These are phyloP conservation scores for Pezicula neosporulosa DNA, from an alignment of 2,329 filamentous ascomycete species.

Conservation along the genomic window DNA sequence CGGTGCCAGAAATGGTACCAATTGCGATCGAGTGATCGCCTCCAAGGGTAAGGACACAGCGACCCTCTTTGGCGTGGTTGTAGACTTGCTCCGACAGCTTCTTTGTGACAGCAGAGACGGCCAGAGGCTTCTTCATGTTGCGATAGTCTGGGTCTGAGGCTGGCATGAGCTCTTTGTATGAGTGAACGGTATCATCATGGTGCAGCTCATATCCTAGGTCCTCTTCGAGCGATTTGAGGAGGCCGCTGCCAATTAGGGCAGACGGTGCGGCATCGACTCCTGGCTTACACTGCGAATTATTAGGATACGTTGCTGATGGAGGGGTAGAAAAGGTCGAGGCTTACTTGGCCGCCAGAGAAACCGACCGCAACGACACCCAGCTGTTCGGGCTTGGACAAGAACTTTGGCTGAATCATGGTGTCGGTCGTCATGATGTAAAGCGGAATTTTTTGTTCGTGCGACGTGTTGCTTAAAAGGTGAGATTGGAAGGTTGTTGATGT, in stretches of 20 bases:
- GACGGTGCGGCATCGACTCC: constrained; percentile 89
- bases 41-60: constrained; percentile 87
- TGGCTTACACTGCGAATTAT: constrained; percentile 65
- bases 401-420: constrained; percentile 49
- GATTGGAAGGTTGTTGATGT: background rate
- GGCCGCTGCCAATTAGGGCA: constrained; percentile 83
- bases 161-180: constrained; percentile 74
- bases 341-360: constrained; percentile 93
- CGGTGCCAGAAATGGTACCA: constrained; percentile 83
- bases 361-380: constrained; percentile 92
- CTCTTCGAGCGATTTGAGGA: constrained; percentile 76
- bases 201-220: constrained; percentile 87
- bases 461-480: background rate
- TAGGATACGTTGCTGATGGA: constrained; percentile 4
- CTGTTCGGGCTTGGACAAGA: constrained; percentile 75
- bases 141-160: constrained; percentile 72
- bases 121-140: constrained; percentile 89
- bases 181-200: constrained; percentile 79
- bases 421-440: constrained; percentile 25
- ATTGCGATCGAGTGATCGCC: constrained; percentile 97
- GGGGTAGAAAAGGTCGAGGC: constrained; percentile 15
- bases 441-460: background rate
- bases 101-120: constrained; percentile 81
- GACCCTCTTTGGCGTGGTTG: constrained; percentile 75
- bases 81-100: constrained; percentile 83